Percentiles rank a stretch among this genome's conserved stretches.
These are phyloP conservation scores for Gynandropsis gynandra DNA, from an alignment of 345 rosid genomes.

Conservation along the genomic window DNA sequence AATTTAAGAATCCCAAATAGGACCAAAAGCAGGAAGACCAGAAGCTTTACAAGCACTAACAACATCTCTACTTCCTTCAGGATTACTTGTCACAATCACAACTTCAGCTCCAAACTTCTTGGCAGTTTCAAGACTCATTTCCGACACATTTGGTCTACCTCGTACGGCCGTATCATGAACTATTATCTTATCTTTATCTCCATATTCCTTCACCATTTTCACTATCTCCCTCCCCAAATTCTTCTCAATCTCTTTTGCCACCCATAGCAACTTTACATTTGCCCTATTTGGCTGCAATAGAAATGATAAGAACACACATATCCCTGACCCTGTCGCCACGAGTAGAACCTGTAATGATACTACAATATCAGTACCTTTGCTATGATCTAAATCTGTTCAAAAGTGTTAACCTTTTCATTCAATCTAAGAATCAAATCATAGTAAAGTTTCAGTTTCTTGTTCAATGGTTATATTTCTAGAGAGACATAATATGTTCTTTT, in stretches of 20 bases:
- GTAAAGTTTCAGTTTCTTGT: too few relatives aligned
- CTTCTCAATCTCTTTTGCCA: slow-evolving; percentile 64
- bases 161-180: slow-evolving; percentile 58
- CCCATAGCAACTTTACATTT: slow-evolving; percentile 57
- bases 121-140: slow-evolving; percentile 60
- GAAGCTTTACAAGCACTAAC: slow-evolving; percentile 56
- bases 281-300: slow-evolving; percentile 61
- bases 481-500: too few relatives aligned
- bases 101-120: slow-evolving; percentile 63
- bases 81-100: slow-evolving; percentile 82
- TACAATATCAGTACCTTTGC: not conserved
- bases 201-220: slow-evolving; percentile 44
- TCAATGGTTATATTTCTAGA: too few relatives aligned
- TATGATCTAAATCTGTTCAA: not conserved
- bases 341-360: slow-evolving; percentile 29
- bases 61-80: slow-evolving; percentile 78
- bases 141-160: slow-evolving; percentile 65
- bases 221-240: slow-evolving; percentile 64
- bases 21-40: slow-evolving; percentile 72
- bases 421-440: too few relatives aligned
- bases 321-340: slow-evolving; percentile 83
- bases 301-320: slow-evolving; percentile 75
- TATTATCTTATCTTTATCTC: slow-evolving; percentile 44
- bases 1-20: slow-evolving; percentile 81
- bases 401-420: too few relatives aligned